phyloP scores from a whole-genome alignment of 306 rosid genomes.

The Fragaria iinumae region DNA sequence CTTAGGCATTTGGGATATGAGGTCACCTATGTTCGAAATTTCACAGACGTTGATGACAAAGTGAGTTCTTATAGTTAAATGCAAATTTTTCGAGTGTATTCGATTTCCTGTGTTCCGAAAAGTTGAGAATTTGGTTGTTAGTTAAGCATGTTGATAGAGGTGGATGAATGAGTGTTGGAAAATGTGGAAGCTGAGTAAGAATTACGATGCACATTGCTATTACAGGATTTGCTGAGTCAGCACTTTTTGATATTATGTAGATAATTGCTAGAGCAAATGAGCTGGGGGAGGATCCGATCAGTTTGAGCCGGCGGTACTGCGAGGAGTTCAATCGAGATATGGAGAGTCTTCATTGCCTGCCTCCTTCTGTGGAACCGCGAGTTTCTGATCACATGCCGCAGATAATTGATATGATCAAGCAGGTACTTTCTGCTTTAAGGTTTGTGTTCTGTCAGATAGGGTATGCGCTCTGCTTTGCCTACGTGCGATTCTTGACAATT shows the following conservation, averaged over 20 bases:
- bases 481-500: no score
- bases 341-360: slow-evolving; percentile 67
- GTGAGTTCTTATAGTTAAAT: slow-evolving; percentile 38
- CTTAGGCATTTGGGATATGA: slow-evolving; percentile 84
- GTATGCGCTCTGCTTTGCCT: no score
- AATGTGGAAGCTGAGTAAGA: slow-evolving; percentile 41
- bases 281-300: slow-evolving; percentile 83
- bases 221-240: slow-evolving; percentile 96
- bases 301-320: slow-evolving; percentile 73
- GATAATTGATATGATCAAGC: slow-evolving; percentile 78
- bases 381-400: slow-evolving; percentile 92
- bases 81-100: neutral
- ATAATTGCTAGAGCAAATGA: slow-evolving; percentile 86
- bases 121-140: slow-evolving; percentile 11
- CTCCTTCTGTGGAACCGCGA: slow-evolving; percentile 85
- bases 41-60: slow-evolving; percentile 98
- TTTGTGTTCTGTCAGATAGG: neutral
- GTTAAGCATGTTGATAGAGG: neutral
- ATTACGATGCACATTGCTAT: slow-evolving; percentile 62
- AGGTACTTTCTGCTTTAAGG: slow-evolving; percentile 37
- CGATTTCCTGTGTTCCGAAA: neutral
- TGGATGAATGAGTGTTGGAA: slow-evolving; percentile 10
- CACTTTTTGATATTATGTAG: slow-evolving; percentile 91
- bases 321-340: slow-evolving; percentile 80
- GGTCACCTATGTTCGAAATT: slow-evolving; percentile 85